These are phyloP conservation scores for Mesostigma viride DNA, from an alignment of 139 green algal species.

Conservation along the genomic window DNA sequence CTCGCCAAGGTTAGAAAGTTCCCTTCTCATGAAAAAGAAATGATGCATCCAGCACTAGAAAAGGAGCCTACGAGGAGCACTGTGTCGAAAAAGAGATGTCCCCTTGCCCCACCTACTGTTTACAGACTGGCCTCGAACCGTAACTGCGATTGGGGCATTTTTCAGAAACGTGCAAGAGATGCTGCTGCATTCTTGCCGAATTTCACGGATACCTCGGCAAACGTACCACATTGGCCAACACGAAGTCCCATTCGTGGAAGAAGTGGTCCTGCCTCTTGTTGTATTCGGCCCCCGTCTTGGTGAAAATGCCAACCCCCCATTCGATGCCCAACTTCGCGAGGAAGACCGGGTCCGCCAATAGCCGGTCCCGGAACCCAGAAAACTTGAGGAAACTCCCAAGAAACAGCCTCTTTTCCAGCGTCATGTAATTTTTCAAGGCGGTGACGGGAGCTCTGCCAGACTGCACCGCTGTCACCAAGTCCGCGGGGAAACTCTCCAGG, in stretches of 20 bases:
- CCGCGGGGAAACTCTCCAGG: conserved; percentile 27
- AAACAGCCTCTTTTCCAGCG: conserved; percentile 22
- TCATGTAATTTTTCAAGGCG: conserved; percentile 22
- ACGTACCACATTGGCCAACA: conserved; percentile 70
- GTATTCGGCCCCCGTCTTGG: conserved; percentile 82
- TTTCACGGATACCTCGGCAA: no score
- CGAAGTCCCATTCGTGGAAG: conserved; percentile 79
- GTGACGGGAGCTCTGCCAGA: conserved; percentile 14
- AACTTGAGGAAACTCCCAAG: conserved; percentile 27
- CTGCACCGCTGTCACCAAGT: conserved; percentile 20
- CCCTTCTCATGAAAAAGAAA: no score
- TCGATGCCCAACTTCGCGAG: conserved; percentile 71
- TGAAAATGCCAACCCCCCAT: conserved; percentile 84
- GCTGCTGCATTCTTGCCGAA: no score
- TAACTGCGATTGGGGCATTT: no score
- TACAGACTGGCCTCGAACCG: no score
- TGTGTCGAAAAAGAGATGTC: no score
- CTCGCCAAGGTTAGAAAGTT: no score
- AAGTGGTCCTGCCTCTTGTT: conserved; percentile 57
- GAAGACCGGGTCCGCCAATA: conserved; percentile 85
- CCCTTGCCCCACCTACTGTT: no score
- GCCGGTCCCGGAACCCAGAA: conserved; percentile 74
- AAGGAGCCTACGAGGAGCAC: no score
- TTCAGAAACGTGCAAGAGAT: no score
- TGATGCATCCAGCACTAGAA: no score